These are phyloP conservation scores for Bathelium albidoporum DNA, from an alignment of 495 filamentous ascomycete genomes.

Conservation along the genomic window DNA sequence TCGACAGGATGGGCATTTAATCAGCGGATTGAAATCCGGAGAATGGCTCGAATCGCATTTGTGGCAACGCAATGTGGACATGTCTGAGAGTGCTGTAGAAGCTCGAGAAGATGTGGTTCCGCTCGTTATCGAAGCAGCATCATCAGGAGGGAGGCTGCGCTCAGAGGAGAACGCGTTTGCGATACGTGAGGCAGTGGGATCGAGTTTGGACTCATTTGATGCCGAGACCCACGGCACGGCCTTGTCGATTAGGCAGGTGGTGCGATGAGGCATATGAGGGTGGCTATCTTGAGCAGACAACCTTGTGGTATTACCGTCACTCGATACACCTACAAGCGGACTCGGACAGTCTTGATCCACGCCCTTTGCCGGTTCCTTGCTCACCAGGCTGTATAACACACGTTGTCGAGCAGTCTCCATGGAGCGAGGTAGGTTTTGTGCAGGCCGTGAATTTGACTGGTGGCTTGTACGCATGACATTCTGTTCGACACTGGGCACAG, in stretches of 20 bases:
- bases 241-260: background rate
- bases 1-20: constrained; percentile 14
- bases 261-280: background rate
- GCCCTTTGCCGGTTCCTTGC: no score
- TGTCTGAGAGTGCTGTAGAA: constrained; percentile 4
- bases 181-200: background rate
- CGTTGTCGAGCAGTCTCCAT: background rate
- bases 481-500: background rate
- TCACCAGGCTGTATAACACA: background rate
- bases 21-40: constrained; percentile 8
- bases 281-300: background rate
- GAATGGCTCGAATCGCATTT: constrained; percentile 10
- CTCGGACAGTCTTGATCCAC: no score
- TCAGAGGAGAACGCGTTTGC: background rate
- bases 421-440: background rate
- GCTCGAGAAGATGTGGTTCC: background rate
- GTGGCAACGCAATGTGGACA: constrained; percentile 14
- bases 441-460: background rate
- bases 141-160: background rate
- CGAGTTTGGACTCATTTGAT: background rate
- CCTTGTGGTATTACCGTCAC: background rate
- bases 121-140: background rate
- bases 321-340: background rate
- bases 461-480: background rate
- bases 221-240: background rate